These are phyloP conservation scores for Solanum chilense DNA, from an alignment of 257 asterid genomes.

Conservation along the genomic window DNA sequence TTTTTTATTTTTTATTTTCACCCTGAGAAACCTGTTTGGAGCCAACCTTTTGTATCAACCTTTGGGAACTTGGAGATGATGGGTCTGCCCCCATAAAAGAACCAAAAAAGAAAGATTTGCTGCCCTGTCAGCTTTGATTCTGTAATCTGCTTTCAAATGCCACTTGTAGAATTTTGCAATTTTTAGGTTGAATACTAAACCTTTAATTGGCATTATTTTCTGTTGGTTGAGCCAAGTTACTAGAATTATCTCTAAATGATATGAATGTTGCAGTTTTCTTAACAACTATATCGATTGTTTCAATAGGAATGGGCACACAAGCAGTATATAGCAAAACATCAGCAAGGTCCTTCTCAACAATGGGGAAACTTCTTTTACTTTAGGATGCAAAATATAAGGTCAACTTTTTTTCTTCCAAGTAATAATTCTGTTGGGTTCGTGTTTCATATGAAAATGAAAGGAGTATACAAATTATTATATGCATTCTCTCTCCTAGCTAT, in stretches of 20 bases:
- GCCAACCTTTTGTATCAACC: background rate
- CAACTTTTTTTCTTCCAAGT: background rate
- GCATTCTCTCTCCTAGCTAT: background rate
- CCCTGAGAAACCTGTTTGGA: background rate
- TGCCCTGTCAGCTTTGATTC: background rate
- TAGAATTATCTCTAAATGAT: background rate
- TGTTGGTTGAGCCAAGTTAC: background rate
- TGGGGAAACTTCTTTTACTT: conserved; percentile 95
- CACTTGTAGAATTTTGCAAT: background rate
- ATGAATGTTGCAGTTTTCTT: background rate
- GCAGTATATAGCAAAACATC: conserved; percentile 86
- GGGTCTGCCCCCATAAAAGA: background rate
- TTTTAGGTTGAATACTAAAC: background rate
- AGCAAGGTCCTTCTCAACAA: conserved; percentile 97
- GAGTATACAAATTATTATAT: background rate
- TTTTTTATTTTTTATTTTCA: background rate
- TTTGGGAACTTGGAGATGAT: background rate
- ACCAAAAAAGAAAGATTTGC: background rate
- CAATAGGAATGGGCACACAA: conserved; percentile 88
- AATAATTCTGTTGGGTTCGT: background rate
- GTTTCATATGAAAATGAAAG: background rate
- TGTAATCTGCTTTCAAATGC: background rate
- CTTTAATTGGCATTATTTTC: background rate
- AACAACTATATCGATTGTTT: background rate
- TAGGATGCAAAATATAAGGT: conserved; percentile 97